Evolutionary conservation across 2,329 filamentous ascomycete species (phyloP), one percentile per base, ranked within the genome.

Genomic region (Venturia carpophila): DNA sequence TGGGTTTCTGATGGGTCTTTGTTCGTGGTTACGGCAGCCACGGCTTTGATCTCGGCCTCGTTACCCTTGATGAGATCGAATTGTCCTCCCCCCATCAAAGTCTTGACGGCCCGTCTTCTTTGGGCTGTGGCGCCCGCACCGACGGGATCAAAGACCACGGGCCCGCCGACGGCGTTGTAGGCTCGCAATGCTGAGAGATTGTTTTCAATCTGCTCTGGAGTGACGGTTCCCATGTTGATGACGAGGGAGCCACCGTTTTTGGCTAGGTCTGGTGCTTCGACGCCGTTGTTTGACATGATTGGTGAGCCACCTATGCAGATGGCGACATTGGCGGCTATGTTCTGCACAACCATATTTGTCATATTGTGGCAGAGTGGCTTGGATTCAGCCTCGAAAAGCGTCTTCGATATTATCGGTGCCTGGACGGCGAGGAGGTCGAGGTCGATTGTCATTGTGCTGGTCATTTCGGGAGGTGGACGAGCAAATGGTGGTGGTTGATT

Each of bases 331-430:
- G 94, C 93, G 19, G 92, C 90, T 71, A 97, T 90, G 77, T 97
- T 96, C 72, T 96, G 92, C 27, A 97, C 93, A 0, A 97, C 93
- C 63, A 92, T 82, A 74, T 97, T 97, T 64, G 94, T 97, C 91
- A 97, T 97, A 77, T 96, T 97, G 77, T 97, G 93, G 62, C 89
- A 89, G 27, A 97, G 81, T 0, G 92, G 92, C 65, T 49, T 49
- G 2, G 84, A 87, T 55, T 77, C 80, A 2, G 79, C 74, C 5
- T 84, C 84, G 60, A 96, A 83, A 6, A 81, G 79, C 66, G 45
- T n/a, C n/a, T 78, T 79, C 55, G 95, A 79, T 21, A 89, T 76
- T 3, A 70, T 49, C 71, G 69, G 62, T 11, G 71, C 68, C 39
- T 71, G 63, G 37, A 65, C 21, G 19, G 68, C 30, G 47, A 63